phyloP scores from a whole-genome alignment of 1,284 basidiomycete genomes.

The Heterobasidion irregulare region DNA sequence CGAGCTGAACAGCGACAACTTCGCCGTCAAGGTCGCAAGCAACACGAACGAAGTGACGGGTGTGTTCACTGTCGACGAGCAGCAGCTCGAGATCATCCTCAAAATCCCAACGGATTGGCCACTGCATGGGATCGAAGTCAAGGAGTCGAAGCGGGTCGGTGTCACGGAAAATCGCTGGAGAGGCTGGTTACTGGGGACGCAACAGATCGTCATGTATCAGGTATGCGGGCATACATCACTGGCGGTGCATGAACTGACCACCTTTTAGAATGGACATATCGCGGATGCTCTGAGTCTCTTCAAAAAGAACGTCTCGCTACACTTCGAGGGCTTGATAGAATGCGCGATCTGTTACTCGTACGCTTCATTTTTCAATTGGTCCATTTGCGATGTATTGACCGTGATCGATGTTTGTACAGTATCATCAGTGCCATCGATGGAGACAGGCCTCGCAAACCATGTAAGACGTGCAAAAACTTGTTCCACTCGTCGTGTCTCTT shows the following conservation, averaged over 20 bases:
- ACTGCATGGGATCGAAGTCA: constrained; percentile 81
- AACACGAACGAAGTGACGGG: constrained; percentile 73
- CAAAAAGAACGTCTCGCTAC: constrained; percentile 87
- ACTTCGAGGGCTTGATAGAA: constrained; percentile 91
- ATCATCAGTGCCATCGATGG: constrained; percentile 92
- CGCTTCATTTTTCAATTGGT: constrained; percentile 20
- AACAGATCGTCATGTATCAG: constrained; percentile 85
- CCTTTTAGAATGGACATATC: constrained; percentile 70
- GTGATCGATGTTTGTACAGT: constrained; percentile 28
- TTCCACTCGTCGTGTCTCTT: constrained; percentile 93
- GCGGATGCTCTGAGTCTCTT: constrained; percentile 89
- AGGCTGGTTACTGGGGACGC: constrained; percentile 89
- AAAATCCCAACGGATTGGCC: constrained; percentile 91
- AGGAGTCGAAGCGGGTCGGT: constrained; percentile 79
- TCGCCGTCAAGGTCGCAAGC: constrained; percentile 69
- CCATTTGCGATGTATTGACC: background rate
- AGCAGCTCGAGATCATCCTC: constrained; percentile 86
- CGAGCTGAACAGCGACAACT: constrained; percentile 73
- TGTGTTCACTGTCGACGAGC: constrained; percentile 88
- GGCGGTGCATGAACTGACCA: background rate
- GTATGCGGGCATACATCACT: constrained; percentile 33
- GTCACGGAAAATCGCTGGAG: constrained; percentile 90
- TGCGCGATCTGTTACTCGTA: constrained; percentile 94
- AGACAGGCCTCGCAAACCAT: constrained; percentile 85
- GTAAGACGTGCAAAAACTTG: constrained; percentile 90